Percentiles rank a stretch among this genome's conserved stretches.
Conservation (phyloP, 371 early-diverging fungal genomes). For the Coemansia sp. region DNA sequence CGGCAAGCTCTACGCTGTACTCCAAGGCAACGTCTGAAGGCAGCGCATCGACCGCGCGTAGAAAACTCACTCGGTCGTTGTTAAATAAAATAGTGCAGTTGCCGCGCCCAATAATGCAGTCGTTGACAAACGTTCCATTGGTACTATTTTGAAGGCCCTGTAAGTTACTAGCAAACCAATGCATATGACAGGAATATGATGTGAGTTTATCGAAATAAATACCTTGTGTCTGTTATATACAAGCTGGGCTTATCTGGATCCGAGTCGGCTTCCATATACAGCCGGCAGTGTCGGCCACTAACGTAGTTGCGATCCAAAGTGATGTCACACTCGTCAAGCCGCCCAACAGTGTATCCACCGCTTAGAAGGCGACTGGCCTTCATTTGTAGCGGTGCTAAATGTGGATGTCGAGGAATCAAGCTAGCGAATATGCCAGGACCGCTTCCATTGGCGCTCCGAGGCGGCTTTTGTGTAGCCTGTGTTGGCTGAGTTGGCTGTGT, state of each 20-base stretch:
- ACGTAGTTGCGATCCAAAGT: conserved; percentile 31
- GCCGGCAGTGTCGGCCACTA: conserved; percentile 32
- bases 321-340: conserved; percentile 29
- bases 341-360: conserved; percentile 40
- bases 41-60: conserved; percentile 19
- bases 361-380: conserved; percentile 20
- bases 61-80: conserved; percentile 38
- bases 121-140: conserved; percentile 46
- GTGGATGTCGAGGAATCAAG: conserved; percentile 39
- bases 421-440: conserved; percentile 31
- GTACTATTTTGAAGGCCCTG: conserved; percentile 15
- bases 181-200: neutral
- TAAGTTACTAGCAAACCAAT: neutral
- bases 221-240: conserved; percentile 39
- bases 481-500: conserved; percentile 47
- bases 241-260: conserved; percentile 15
- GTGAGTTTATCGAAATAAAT: neutral
- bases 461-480: conserved; percentile 40
- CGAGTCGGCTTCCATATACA: conserved; percentile 27
- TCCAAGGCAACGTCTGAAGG: conserved; percentile 45
- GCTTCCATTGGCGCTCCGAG: conserved; percentile 6
- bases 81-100: conserved; percentile 44
- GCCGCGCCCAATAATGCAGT: conserved; percentile 31
- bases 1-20: conserved; percentile 36
- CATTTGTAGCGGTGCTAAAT: conserved; percentile 28